Base-by-base conservation (phyloP, 1,284 basidiomycete species). In the Leccinum pseudoinsigne region DNA sequence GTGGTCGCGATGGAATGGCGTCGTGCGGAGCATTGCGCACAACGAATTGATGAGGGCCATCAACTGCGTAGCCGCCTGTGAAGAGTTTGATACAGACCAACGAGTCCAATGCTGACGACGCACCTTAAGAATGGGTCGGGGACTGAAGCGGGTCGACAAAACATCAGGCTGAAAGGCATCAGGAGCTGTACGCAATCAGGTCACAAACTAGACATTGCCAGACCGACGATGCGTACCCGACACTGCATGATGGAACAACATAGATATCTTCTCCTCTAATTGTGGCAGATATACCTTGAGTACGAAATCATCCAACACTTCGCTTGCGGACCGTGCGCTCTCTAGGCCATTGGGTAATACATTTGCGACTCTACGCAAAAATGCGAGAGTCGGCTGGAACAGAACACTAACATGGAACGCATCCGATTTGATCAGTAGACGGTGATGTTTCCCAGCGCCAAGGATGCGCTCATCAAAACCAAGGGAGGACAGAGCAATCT, bases 1-100 rank as follows among this genome's bases (percentile, higher is more conserved):
- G 74, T 89, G 95, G 74, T 98, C 97, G 63, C 90, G 86, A 71
- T 98, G 96, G 80, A 99, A 98, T 0, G 97, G 95, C n/a, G 94
- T 95, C 14, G 89, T 90, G 61, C 89, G 85, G 9, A 98, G 84
- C 95, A 98, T 98, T 8, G 86, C 84, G 71, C 95, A 98, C 2
- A 99, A 81, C 2, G 93, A 95, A 73, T 97, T 96, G 71, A 97
- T 92, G 53, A 99, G 80, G 0, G 93, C 90, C 81, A 97, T 91
- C 21, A 98, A 80, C 68, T 95, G 89, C 3, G 89, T 93, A 68
- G 86, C 89, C 31, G 91, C 90, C 90, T 94, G 62, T 26, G 67
- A 26, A 59, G n/a, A 57, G 31, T 12, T 71, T 18, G 67, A 51
- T 42, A 56, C 21, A 60, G 21, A 45, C 11, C 63, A 65, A 31